Evolutionary conservation across 2,329 filamentous ascomycete genomes (phyloP).

Genomic region (Apiospora marii): DNA sequence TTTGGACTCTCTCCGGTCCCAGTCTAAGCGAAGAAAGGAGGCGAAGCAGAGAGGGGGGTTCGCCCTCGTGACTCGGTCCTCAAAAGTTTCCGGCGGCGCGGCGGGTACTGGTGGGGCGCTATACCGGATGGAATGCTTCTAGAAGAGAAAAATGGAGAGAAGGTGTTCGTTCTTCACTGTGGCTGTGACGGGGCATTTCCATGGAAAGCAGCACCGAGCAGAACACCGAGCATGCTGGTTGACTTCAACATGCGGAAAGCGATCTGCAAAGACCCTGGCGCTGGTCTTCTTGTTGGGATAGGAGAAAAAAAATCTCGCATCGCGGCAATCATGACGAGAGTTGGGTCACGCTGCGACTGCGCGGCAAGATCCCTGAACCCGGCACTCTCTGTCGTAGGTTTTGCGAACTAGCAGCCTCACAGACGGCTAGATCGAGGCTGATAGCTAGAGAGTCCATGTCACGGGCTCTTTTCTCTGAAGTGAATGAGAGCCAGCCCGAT

Average conservation of each 20-base stretch:
- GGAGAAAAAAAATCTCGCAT: background rate
- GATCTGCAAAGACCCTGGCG: background rate
- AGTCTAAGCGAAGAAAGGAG: background rate
- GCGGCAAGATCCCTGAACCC: background rate
- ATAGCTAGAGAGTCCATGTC: background rate
- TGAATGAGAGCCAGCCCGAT: too few relatives aligned
- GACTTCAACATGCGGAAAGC: background rate
- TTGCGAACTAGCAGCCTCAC: slow-evolving; percentile 2
- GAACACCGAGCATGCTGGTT: background rate
- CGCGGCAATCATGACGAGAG: background rate
- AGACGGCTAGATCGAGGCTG: background rate
- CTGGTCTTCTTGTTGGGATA: background rate
- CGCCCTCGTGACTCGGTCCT: slow-evolving; percentile 8
- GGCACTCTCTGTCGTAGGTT: background rate
- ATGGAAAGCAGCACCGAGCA: slow-evolving; percentile 3
- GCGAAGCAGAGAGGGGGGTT: background rate
- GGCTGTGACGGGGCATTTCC: slow-evolving; percentile 9
- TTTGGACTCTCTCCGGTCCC: background rate
- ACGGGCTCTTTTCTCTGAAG: background rate
- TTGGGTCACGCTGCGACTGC: background rate
- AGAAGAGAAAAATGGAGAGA: background rate
- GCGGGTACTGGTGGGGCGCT: slow-evolving; percentile 1
- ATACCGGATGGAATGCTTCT: background rate
- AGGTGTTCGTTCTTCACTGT: background rate
- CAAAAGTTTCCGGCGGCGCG: slow-evolving; percentile 1